Evolutionary conservation across 192 early-diverging fungal genomes (phyloP).

Genomic region (Backusella parvicylindrica): DNA sequence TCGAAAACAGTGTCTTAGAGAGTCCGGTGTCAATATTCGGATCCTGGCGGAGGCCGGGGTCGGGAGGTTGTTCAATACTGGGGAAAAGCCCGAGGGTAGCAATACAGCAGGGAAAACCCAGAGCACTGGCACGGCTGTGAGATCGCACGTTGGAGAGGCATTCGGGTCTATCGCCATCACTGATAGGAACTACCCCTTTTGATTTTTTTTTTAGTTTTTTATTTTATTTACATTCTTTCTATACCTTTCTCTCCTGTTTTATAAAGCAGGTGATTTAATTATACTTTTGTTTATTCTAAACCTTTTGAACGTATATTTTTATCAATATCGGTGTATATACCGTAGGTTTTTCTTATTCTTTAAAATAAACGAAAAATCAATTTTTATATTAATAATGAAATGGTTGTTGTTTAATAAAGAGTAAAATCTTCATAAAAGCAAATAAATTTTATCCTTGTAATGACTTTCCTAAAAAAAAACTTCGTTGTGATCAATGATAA

Average conservation of each 20-base stretch:
- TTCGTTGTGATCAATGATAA: background rate
- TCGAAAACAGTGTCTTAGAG: conserved; percentile 42
- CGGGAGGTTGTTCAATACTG: conserved; percentile 39
- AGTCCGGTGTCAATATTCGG: conserved; percentile 40
- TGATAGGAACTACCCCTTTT: conserved; percentile 32
- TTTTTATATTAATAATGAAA: too few relatives aligned
- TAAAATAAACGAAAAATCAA: too few relatives aligned
- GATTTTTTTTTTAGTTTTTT: background rate
- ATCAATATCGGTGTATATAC: too few relatives aligned
- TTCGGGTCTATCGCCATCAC: conserved; percentile 21
- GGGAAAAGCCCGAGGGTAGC: conserved; percentile 39
- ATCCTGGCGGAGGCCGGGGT: conserved; percentile 23
- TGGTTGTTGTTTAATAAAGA: too few relatives aligned
- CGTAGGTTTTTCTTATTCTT: too few relatives aligned
- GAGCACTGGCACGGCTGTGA: conserved; percentile 39
- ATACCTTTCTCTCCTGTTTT: too few relatives aligned
- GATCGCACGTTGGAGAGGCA: conserved; percentile 38
- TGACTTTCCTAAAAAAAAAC: too few relatives aligned
- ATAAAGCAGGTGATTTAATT: too few relatives aligned
- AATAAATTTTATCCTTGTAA: too few relatives aligned
- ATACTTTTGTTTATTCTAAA: too few relatives aligned
- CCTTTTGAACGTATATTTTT: too few relatives aligned
- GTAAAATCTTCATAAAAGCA: too few relatives aligned
- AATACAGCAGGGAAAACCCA: conserved; percentile 49
- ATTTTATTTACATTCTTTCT: background rate